Evolutionary conservation across 305 asterid genomes (phyloP).

Genomic region (Fraxinus latifolia): DNA sequence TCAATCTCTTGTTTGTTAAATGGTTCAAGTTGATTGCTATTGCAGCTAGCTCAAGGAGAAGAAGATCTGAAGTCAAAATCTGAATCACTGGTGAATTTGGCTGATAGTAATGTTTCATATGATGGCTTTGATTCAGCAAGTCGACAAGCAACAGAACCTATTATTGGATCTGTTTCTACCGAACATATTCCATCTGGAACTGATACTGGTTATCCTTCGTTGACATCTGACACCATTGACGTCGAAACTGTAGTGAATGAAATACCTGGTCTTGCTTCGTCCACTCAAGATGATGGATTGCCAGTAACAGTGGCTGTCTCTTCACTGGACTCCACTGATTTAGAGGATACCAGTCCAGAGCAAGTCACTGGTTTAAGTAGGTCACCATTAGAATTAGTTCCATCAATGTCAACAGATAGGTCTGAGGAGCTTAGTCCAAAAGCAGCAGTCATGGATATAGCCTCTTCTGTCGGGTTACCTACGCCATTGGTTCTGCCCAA

Average conservation of each 20-base stretch:
- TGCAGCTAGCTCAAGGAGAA: conserved; percentile 52
- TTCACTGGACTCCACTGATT: conserved; percentile 46
- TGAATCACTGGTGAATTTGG: conserved; percentile 27
- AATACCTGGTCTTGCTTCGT: conserved; percentile 80
- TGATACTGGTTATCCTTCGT: conserved; percentile 41
- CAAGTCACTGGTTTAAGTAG: conserved; percentile 41
- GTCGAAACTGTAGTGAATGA: conserved; percentile 45
- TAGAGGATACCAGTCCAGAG: conserved; percentile 56
- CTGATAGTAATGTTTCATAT: conserved; percentile 39
- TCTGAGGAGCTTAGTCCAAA: conserved; percentile 97
- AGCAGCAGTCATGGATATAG: conserved; percentile 55
- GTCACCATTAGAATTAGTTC: conserved; percentile 51
- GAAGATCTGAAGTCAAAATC: conserved; percentile 29
- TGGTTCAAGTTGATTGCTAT: conserved; percentile 27
- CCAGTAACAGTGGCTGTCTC: conserved; percentile 34
- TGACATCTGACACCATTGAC: conserved; percentile 45
- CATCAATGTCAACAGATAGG: conserved; percentile 64
- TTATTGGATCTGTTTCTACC: conserved; percentile 37
- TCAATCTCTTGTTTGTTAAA: conserved; percentile 23
- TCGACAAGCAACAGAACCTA: conserved; percentile 36
- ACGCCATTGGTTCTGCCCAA: conserved; percentile 76
- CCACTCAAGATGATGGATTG: conserved; percentile 42
- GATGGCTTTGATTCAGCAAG: conserved; percentile 40
- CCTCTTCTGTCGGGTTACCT: conserved; percentile 49
- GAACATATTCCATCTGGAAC: conserved; percentile 44